Evolutionary conservation across 352 stramenopile species (phyloP), one percentile per base, ranked within the genome.

Genomic region (Phytophthora pluvialis): DNA sequence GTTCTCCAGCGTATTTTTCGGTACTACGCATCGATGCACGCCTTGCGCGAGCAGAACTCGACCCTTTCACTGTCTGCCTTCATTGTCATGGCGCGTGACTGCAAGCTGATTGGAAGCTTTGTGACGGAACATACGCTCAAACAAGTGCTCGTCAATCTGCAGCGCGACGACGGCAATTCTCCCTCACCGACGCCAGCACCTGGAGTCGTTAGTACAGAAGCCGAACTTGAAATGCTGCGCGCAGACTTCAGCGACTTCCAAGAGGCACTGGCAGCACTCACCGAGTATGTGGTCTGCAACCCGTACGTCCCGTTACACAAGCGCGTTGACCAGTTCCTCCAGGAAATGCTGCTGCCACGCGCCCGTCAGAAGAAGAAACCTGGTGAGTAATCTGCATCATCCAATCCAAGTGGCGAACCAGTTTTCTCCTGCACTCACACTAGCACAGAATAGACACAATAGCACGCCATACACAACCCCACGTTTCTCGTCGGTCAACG

Each of bases 21-120:
- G 7, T 94, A 94, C 62, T 94, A 93, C 60, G 73, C 84, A 28
- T 89, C 80, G 15, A 91, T 94, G 83, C 77, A 93, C 48, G 73
- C 77, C 13, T 64, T 90, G 31, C 86, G 82, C 28, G 82, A 92
- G 69, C 76, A 88, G 51, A 83, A 90, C 55, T 92, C 83, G 36
- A 91, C 86, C n/a, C 77, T 94, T 31, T 71, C 73, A 3, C 60
- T 92, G 31, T 67, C 76, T 28, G 78, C 88, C 29, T 84, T 94
- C 16, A 55, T 73, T 16, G 71, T 91, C 32, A 75, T 93, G 45
- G 78, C 79, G 1, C 78, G 82, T 25, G 86, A 93, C 56, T 94
- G 84, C 66, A 94, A 90, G 35, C 65, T 93, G 18, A 67, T 92
- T 32, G 83, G 82, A 4, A 87, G 64, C 52, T 94, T 92, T 53